These are phyloP conservation scores for Ganoderma lingzhi DNA, from an alignment of 1,284 basidiomycete genomes.

Conservation along the genomic window DNA sequence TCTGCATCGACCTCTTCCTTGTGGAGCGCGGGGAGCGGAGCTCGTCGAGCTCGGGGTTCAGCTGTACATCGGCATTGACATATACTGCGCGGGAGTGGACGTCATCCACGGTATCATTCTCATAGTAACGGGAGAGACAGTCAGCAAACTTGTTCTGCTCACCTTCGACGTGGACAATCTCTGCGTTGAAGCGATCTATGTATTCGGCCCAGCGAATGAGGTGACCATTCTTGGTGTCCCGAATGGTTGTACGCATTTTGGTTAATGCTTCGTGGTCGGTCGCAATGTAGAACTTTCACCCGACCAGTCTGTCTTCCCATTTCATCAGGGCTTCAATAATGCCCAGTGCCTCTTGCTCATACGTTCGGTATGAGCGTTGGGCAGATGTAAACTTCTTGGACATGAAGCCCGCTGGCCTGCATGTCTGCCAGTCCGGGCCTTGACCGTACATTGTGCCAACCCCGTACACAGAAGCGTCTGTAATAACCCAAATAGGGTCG, in stretches of 20 bases:
- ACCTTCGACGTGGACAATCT: constrained; percentile 44
- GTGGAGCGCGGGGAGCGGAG: constrained; percentile 26
- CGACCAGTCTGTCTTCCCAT: constrained; percentile 48
- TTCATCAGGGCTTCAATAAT: constrained; percentile 47
- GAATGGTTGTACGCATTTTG: constrained; percentile 40
- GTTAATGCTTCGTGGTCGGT: constrained; percentile 49
- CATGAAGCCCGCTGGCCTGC: too few relatives aligned
- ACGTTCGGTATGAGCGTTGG: constrained; percentile 47
- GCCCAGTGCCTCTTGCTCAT: constrained; percentile 47
- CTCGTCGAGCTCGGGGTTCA: constrained; percentile 39
- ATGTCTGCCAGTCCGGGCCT: constrained; percentile 45
- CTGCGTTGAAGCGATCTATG: constrained; percentile 42
- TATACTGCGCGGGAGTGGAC: constrained; percentile 35
- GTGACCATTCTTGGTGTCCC: constrained; percentile 34
- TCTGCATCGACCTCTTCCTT: constrained; percentile 16
- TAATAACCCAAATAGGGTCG: constrained; percentile 52
- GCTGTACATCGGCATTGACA: constrained; percentile 37
- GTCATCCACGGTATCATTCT: constrained; percentile 37
- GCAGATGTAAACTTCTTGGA: constrained; percentile 50
- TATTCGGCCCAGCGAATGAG: constrained; percentile 47
- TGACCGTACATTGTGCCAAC: constrained; percentile 50
- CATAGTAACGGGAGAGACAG: constrained; percentile 44
- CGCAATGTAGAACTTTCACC: constrained; percentile 39
- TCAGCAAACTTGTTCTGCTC: constrained; percentile 45
- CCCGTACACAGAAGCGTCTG: constrained; percentile 48